Evolutionary conservation across 2,329 filamentous ascomycete species (phyloP), one percentile per base, ranked within the genome.

Genomic region (Aspergillus ruber): DNA sequence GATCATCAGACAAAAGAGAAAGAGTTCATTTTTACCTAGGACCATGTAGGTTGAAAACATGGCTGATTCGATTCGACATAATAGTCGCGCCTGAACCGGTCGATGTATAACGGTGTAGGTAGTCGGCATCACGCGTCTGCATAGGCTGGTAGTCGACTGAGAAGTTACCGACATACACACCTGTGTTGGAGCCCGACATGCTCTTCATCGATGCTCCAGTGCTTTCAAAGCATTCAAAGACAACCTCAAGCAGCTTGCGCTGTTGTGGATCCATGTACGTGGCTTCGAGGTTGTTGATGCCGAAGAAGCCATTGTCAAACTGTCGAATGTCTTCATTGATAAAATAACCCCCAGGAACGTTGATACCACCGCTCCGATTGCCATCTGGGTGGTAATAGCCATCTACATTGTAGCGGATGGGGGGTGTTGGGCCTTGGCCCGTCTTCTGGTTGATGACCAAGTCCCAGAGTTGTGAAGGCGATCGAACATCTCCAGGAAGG

Each of bases 11-110:
- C 10, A 4, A 4, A 10, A 12, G 9, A 29, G 4, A 29, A 29
- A 2, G 4, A 29, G 10, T 4, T 4, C 1, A 29, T 1, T 12
- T 12, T 29, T 29, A 29, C 25, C 25, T 55, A 5, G 68, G 67
- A 0, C 70, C 69, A 0, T 63, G 60, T 48, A 65, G 62, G 7
- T 68, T 61, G n/a, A 67, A 71, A 15, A 66, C 56, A 43, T 71
- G 62, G 7, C 59, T 61, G 0, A 72, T 48, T 0, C 62, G 54
- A 29, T 63, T 63, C 3, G 49, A 45, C 0, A 58, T 21, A 5
- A 56, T 43, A 2, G 43, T 43, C 1, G 48, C 29, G n/a, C 44
- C 54, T 2, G 46, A 44, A 1, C 61, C 62, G 2, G 50, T 57
- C 1, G 49, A 44, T 2, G 44, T 29, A 38, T 53, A 53, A 3